Conservation (phyloP, 208 protist genomes). For the Crithidia thermophila region DNA sequence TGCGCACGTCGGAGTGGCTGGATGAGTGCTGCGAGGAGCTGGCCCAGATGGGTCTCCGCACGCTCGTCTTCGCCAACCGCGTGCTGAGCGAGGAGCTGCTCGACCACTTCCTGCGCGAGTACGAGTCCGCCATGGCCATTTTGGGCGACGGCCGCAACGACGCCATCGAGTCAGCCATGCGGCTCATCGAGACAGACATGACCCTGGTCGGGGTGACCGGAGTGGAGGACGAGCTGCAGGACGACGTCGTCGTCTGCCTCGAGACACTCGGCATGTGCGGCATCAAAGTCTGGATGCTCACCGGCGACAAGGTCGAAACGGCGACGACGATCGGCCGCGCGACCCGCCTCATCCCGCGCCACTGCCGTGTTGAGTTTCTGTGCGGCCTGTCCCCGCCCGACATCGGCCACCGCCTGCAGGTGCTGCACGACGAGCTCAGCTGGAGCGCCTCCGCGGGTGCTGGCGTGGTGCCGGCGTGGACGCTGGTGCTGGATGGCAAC, state of each 20-base stretch:
- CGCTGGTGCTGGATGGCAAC: conserved; percentile 84
- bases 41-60: conserved; percentile 96
- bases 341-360: conserved; percentile 86
- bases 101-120: conserved; percentile 65
- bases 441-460: conserved; percentile 10
- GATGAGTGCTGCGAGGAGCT: conserved; percentile 97
- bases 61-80: conserved; percentile 92
- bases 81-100: conserved; percentile 88
- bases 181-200: conserved; percentile 89
- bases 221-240: conserved; percentile 99
- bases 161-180: conserved; percentile 77
- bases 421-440: conserved; percentile 41
- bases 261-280: conserved; percentile 97
- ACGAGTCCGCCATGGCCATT: conserved; percentile 61
- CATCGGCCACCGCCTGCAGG: conserved; percentile 34
- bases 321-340: conserved; percentile 95
- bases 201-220: conserved; percentile 95
- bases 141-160: conserved; percentile 50
- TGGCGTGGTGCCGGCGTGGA: conserved; percentile 39
- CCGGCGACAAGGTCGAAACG: conserved; percentile 98
- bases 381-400: conserved; percentile 45
- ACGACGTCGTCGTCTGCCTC: conserved; percentile 91
- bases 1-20: conserved; percentile 93
- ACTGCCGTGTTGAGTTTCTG: conserved; percentile 68
- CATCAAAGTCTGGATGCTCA: conserved; percentile 99